phyloP scores from a whole-genome alignment of 1,284 basidiomycete species.

The Heterobasidion annosum region DNA sequence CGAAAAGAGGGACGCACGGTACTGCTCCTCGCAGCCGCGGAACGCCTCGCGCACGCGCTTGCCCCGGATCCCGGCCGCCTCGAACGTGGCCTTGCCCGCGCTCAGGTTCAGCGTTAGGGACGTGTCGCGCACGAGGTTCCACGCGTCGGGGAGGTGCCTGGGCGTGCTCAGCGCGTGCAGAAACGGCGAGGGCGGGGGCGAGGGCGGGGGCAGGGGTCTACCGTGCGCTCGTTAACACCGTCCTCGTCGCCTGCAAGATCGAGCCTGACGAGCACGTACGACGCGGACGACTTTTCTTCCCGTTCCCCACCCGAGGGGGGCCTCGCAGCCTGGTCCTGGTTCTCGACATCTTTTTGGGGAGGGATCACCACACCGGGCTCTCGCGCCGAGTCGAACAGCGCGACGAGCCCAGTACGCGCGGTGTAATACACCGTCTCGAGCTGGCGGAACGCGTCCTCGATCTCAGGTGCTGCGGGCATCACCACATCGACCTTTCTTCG shows the following conservation, averaged over 20 bases:
- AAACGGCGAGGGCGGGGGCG: too few relatives aligned
- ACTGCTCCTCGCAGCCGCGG: slow-evolving; percentile 32
- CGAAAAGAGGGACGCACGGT: slow-evolving; percentile 30
- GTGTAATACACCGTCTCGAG: slow-evolving; percentile 33
- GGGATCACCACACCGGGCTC: too few relatives aligned
- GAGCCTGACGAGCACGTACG: not conserved
- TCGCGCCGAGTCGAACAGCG: slow-evolving; percentile 20
- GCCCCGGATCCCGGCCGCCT: slow-evolving; percentile 48
- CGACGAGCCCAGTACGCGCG: slow-evolving; percentile 29
- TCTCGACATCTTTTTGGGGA: too few relatives aligned
- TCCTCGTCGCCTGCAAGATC: too few relatives aligned
- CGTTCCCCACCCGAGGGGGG: not conserved
- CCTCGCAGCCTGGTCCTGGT: too few relatives aligned
- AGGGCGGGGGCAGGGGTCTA: too few relatives aligned
- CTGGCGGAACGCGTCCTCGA: slow-evolving; percentile 26
- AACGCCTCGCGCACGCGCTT: slow-evolving; percentile 30
- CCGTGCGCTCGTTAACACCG: too few relatives aligned
- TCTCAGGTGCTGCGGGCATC: slow-evolving; percentile 29
- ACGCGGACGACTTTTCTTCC: not conserved
- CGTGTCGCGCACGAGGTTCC: slow-evolving; percentile 50
- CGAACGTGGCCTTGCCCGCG: slow-evolving; percentile 45
- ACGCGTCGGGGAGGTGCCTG: slow-evolving; percentile 37
- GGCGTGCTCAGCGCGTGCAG: slow-evolving; percentile 21
- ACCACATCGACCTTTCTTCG: slow-evolving; percentile 42
- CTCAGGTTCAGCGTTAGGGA: slow-evolving; percentile 33